Evolutionary conservation across 2,329 filamentous ascomycete species (phyloP), one percentile per base, ranked within the genome.

Genomic region (Diplodia corticola): DNA sequence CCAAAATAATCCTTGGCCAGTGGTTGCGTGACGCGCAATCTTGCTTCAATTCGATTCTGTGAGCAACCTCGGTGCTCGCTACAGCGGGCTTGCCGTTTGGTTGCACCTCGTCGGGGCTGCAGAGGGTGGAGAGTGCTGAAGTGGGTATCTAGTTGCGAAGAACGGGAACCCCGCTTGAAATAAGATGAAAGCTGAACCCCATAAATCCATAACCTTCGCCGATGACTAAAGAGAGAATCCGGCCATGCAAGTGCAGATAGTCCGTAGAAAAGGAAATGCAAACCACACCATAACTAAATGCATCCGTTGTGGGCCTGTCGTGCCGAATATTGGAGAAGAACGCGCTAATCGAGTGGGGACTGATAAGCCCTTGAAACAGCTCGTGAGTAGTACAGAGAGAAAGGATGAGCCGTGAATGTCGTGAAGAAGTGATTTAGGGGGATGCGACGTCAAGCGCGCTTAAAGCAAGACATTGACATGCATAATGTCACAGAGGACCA

Each of bases 61-160:
- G 24, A 26, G 54, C 20, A 50, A 15, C 9, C 15, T 44, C 30
- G 40, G 44, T 22, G 48, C 26, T n/a, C 24, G 40, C 40, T 17
- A n/a, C 24, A 5, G 28, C 17, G 20, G n/a, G 33, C 7, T 35
- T 5, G 6, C n/a, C 15, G 26, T 10, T 12, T 9, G n/a, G 12
- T 7, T 24, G n/a, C 40, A 35, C 13, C 10, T 6, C 4, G 6
- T 12, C 44, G 35, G 57, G 15, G 13, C 40, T 24, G 28, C 12
- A 24, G 44, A 46, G 12, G 44, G 48, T 26, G 28, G 28, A 48
- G 44, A 20, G 37, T 49, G 57, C 57, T 49, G 57, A 49, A n/a
- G 57, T 61, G 57, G 57, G 57, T 61, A 61, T 61, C 57, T 61
- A 46, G 26, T 20, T 12, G 44, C 40, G 26, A 60, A 61, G 40